Evolutionary conservation across 768 basidiomycete genomes (phyloP), one percentile per base, ranked within the genome.

Genomic region (Suillus spraguei): DNA sequence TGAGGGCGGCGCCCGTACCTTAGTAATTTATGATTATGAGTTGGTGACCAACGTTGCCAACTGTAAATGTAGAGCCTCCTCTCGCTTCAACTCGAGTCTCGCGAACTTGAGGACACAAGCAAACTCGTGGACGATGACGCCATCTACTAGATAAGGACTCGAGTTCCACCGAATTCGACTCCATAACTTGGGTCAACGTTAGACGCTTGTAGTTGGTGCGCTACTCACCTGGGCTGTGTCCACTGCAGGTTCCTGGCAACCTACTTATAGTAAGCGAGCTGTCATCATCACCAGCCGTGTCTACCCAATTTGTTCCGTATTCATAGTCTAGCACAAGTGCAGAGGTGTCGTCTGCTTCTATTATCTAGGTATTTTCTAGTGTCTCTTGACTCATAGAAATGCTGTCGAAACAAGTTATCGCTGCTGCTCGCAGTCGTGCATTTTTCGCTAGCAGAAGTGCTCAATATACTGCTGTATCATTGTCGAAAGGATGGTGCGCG

Each of bases 341-440:
- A 35, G 52, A 33, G 35, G 33, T 32, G 28, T 35, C 61, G 24
- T 44, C 42, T 61, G 22, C n/a, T 17, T 42, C 33, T 28, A 41
- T 28, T 32, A 28, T 22, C 2, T 41, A 58, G 24, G 22, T 39
- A 20, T 56, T 41, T 28, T 58, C 24, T 20, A 41, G 38, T 4
- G 17, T 28, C 39, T 32, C 22, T 24, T 38, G 11, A 58, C 17
- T 58, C 36, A 17, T 41, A 58, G 59, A 53, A 60, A 92, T 92
- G 89, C 82, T 91, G 47, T 90, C 90, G 69, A 85, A 86, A 82
- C 88, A 81, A 65, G 81, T 91, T 66, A 78, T 91, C 64, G 82
- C 85, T 63, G 76, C 87, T 60, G 88, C 89, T 65, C 86, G 87
- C 61, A 81, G 84, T 66, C 87, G 87, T 65, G 81, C 80, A 63